Evolutionary conservation across 441 rosid species (phyloP), one percentile per base, ranked within the genome.

Genomic region (Aquilaria agallochum): DNA sequence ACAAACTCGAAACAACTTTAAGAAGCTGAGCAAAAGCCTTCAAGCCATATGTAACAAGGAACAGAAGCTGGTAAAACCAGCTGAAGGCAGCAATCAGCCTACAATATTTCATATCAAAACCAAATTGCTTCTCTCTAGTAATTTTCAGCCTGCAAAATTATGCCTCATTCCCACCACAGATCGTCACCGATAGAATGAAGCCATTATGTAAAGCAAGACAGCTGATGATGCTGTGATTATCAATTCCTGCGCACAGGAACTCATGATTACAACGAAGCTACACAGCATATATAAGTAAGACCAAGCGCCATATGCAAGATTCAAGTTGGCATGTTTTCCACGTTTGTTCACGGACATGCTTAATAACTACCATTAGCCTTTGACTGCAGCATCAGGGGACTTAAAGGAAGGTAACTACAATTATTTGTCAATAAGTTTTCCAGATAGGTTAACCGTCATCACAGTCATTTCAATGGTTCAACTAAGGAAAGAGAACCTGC

Each of bases 161-260:
- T n/a, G 50, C 31, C 31, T 53, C 50, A 2, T 31, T 30, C 52
- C 14, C 48, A 30, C 32, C 32, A 31, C 53, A 40, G 57, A 65
- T 56, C 33, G 34, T 84, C 66, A 92, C 64, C 96, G 79, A 72
- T 87, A 90, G 62, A 71, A 94, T 0, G 97, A 83, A 52, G 87
- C 95, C 76, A 87, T 57, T 50, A 94, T 72, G 65, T 66, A 87
- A 59, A 94, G 92, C 56, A 78, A 56, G 47, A 85, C 53, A 8
- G 98, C 92, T 2, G 97, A 72, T 2, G 83, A 67, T 20, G 74
- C 50, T 2, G 98, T 94, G 68, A 94, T 80, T 50, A 90, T 61
- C 59, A 84, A 80, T 71, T 90, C 98, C 98, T 94, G 93, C 76
- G 71, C 34, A 68, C 11, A 51, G 59, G 71, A 58, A 53, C 14